Evolutionary conservation across 2,329 filamentous ascomycete species (phyloP), one percentile per base, ranked within the genome.

Genomic region (Colletotrichum kahawae): DNA sequence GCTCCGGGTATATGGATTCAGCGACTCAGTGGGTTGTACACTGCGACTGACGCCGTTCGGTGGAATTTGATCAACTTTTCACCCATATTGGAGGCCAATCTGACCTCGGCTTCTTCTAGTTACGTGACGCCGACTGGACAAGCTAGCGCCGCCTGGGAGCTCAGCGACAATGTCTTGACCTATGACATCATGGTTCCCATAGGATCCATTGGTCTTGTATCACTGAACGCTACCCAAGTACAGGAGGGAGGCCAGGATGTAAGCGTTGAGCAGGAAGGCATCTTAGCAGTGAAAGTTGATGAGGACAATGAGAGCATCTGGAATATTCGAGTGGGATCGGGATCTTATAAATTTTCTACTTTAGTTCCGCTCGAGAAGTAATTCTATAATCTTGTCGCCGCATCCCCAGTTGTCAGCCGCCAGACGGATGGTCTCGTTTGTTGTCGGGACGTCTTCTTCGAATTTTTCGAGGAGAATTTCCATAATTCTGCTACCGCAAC

Each of bases 1-100:
- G 67, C 60, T 57, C 70, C 67, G 5, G 74, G 76, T 38, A 5
- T 34, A 2, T 77, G 76, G 70, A 62, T 77, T 24, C 16, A 73
- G 21, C 29, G 62, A 38, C 69, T 77, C 10, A 68, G 60, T 16
- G 74, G 76, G 10, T 69, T 13, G 16, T 5, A 18, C 21, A 65
- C 29, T 18, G 13, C 9, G 31, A 24, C 5, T n/a, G 43, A 18
- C 33, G 43, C 4, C 8, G 63, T 76, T 9, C 70, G 29, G 13
- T 77, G 76, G 73, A 33, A 10, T 29, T 12, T 64, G 66, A 67
- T 74, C 16, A 56, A 68, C n/a, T 77, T 67, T 27, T 3, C 13
- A 10, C 76, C 71, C 2, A 54, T 67, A 16, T n/a, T 77, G 7
- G 69, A 66, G 2, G 71, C 71, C 18, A 66, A 76, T 33, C 34